Evolutionary conservation across 176 grass and related monocot species (phyloP).

Genomic region (Ensete glaucum): DNA sequence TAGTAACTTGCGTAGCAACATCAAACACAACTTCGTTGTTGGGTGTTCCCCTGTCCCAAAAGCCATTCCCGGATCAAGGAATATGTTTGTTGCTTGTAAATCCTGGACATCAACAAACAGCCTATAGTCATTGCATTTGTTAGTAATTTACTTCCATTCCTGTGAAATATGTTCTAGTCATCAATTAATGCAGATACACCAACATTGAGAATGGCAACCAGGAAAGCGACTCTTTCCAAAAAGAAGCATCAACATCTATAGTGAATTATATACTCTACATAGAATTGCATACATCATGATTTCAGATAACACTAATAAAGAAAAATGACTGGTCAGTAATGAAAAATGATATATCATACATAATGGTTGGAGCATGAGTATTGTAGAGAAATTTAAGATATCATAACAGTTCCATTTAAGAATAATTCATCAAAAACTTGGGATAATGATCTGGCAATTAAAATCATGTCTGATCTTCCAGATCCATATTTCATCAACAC

Average conservation of each 20-base stretch:
- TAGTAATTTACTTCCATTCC: not conserved
- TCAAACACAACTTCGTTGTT: constrained; percentile 73
- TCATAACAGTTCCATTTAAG: not conserved
- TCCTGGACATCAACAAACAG: constrained; percentile 31
- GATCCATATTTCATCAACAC: not conserved
- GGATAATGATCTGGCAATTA: not conserved
- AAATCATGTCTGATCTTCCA: not conserved
- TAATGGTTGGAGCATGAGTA: not conserved
- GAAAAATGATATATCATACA: not conserved
- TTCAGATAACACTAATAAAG: not conserved
- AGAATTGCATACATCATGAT: too few relatives aligned
- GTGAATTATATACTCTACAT: not conserved
- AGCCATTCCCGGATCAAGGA: constrained; percentile 82
- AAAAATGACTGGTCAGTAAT: not conserved
- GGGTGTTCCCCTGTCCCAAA: constrained; percentile 89
- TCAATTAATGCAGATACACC: not conserved
- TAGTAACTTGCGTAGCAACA: constrained; percentile 46
- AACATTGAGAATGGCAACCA: not conserved
- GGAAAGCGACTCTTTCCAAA: not conserved
- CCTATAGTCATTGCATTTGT: not conserved
- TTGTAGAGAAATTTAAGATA: not conserved
- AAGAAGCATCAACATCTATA: not conserved
- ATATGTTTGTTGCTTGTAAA: constrained; percentile 69
- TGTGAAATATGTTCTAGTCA: not conserved
- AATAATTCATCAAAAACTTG: not conserved